These are phyloP conservation scores for Colletotrichum cuscutae DNA, from an alignment of 2,329 filamentous ascomycete species.

Conservation along the genomic window DNA sequence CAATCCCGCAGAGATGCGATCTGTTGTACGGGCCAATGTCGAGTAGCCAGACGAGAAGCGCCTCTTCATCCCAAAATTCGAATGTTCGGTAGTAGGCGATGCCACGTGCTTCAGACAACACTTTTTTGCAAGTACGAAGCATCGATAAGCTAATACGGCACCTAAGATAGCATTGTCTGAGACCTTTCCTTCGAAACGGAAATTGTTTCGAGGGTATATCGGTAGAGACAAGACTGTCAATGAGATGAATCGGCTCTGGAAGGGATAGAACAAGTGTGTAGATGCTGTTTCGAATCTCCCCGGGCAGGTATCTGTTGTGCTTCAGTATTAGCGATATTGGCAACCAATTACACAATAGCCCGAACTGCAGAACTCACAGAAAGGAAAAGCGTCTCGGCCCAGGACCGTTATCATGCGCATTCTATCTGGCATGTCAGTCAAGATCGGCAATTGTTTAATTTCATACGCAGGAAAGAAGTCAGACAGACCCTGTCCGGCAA, in stretches of 20 bases:
- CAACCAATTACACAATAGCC: neutral
- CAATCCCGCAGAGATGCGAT: neutral
- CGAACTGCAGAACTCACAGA: neutral
- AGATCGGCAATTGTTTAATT: too few relatives aligned
- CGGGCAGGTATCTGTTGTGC: neutral
- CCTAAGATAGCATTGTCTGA: too few relatives aligned
- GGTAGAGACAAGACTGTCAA: too few relatives aligned
- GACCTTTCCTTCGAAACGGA: too few relatives aligned
- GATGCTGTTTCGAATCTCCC: neutral
- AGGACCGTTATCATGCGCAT: too few relatives aligned
- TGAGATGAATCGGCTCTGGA: rapidly evolving
- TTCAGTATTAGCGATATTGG: neutral
- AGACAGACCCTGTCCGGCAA: too few relatives aligned
- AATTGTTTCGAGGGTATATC: too few relatives aligned
- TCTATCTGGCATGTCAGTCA: too few relatives aligned
- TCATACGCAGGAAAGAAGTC: too few relatives aligned
- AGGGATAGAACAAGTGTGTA: neutral
- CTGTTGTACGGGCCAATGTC: neutral
- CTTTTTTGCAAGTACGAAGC: neutral
- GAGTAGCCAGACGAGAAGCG: neutral
- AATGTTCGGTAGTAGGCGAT: neutral
- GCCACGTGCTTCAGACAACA: neutral
- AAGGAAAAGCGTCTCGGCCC: neutral
- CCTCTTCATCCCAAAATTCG: neutral
- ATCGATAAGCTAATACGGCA: neutral